Evolutionary conservation across 495 filamentous ascomycete species (phyloP).

Genomic region (Xylaria flabelliformis): DNA sequence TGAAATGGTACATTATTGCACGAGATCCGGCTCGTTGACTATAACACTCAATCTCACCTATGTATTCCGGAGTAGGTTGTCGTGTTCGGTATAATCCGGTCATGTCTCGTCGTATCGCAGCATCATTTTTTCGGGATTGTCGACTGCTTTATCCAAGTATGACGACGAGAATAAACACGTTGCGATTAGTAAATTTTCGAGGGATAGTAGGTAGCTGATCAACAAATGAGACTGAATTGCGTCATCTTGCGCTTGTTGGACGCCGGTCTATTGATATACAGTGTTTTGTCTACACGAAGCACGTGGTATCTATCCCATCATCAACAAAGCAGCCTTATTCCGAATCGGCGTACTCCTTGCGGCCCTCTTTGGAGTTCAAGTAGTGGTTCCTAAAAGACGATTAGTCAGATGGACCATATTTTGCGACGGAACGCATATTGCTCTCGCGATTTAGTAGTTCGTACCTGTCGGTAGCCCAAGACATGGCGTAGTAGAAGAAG

Average conservation of each 20-base stretch:
- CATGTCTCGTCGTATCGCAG: not conserved
- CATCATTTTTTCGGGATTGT: not conserved
- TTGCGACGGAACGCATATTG: not conserved
- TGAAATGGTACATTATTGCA: not conserved
- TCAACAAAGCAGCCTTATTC: conserved; percentile 43
- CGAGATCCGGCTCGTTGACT: not conserved
- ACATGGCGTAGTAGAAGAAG: conserved; percentile 75
- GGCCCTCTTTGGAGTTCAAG: conserved; percentile 89
- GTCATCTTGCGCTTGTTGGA: conserved; percentile 27
- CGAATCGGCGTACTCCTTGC: conserved; percentile 59
- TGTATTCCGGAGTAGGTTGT: not conserved
- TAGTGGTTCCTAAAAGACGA: conserved; percentile 75
- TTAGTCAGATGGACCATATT: conserved; percentile 31
- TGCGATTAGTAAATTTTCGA: not conserved
- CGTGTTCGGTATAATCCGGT: not conserved
- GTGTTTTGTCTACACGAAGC: conserved; percentile 40
- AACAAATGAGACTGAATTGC: conserved; percentile 23
- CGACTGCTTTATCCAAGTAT: not conserved
- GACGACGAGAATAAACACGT: not conserved
- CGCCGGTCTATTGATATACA: conserved; percentile 41
- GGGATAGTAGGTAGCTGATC: not conserved
- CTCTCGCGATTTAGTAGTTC: conserved; percentile 35
- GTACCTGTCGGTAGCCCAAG: conserved; percentile 87
- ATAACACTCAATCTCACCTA: not conserved
- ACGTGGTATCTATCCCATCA: conserved; percentile 27